phyloP scores from a whole-genome alignment of 2,329 filamentous ascomycete species.

The Neofusicoccum sp. region DNA sequence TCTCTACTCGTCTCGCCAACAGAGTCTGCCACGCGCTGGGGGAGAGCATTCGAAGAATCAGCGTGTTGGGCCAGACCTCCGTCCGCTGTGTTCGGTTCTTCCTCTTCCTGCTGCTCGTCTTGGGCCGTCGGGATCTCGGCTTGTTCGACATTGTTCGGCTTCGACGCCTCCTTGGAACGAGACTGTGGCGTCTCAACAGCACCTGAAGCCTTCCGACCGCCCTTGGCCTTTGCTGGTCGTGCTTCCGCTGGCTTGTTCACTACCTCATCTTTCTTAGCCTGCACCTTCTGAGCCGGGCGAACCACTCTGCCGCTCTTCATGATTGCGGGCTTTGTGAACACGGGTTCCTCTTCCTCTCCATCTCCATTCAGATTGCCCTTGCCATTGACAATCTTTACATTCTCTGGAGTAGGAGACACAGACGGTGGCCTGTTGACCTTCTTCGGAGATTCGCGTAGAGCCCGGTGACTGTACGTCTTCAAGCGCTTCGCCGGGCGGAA shows the following conservation, averaged over 20 bases:
- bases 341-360: neutral
- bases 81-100: neutral
- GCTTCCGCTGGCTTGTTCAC: slow-evolving; percentile 24
- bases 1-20: slow-evolving; percentile 17
- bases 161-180: neutral
- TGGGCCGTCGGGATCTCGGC: neutral
- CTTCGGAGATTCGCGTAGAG: slow-evolving; percentile 3
- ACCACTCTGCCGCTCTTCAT: slow-evolving; percentile 24
- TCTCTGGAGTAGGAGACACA: slow-evolving; percentile 4
- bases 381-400: slow-evolving; percentile 18
- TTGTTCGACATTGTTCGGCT: neutral
- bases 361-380: neutral
- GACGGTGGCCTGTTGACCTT: slow-evolving; percentile 6
- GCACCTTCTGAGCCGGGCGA: slow-evolving; percentile 19
- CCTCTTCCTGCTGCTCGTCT: neutral
- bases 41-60: neutral
- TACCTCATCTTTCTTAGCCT: slow-evolving; percentile 21
- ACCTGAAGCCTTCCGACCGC: neutral
- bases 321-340: slow-evolving; percentile 23
- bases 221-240: neutral
- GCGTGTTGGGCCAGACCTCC: neutral
- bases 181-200: slow-evolving; percentile 1
- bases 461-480: slow-evolving; percentile 11
- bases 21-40: neutral
- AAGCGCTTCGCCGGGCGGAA: slow-evolving; percentile 14